Evolutionary conservation across 441 rosid species (phyloP), one percentile per base, ranked within the genome.

Genomic region (Pelargonium citronellum): DNA sequence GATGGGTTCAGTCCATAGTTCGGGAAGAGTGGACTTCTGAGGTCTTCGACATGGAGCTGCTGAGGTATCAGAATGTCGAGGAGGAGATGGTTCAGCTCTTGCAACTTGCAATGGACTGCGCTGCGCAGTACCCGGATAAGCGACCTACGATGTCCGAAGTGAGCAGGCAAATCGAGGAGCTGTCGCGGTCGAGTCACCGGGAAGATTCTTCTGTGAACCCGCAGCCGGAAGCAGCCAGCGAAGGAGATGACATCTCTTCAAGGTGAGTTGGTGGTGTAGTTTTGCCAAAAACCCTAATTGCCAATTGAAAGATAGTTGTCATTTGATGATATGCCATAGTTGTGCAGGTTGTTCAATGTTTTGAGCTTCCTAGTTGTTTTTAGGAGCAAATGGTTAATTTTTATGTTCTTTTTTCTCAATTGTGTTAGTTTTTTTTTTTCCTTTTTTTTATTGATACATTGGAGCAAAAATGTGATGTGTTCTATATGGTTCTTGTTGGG

Each of bases 1-100:
- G 93, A 75, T 88, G 93, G 93, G 90, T 86, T 12, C 87, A 88
- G 74, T 86, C 93, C 1, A 72, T 86, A 3, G 85, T 82, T n/a
- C 81, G 74, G n/a, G 91, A 86, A 70, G 89, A 85, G 64, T 69
- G 90, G 82, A 84, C 84, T 0, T 66, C 88, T 0, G 83, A 82
- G 78, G 89, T 86, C 64, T 87, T 88, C 27, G 93, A 88, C 66
- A 79, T 80, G 0, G 93, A 88, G 76, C 89, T 88, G 67, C 83
- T 82, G 6, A 80, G 91, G 78, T 81, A 83, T 79, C 85, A 88
- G 73, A 77, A 82, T 0, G 84, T 84, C 30, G 87, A 86, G 77
- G 93, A 85, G 68, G 81, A 86, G 39, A 81, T 88, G 83, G 81
- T 85, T 71, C 79, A 82, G 69, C 87, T 88, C 70, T 78, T 88